These are phyloP conservation scores for Tetraselmis striata DNA, from an alignment of 139 green algal genomes.

Conservation along the genomic window DNA sequence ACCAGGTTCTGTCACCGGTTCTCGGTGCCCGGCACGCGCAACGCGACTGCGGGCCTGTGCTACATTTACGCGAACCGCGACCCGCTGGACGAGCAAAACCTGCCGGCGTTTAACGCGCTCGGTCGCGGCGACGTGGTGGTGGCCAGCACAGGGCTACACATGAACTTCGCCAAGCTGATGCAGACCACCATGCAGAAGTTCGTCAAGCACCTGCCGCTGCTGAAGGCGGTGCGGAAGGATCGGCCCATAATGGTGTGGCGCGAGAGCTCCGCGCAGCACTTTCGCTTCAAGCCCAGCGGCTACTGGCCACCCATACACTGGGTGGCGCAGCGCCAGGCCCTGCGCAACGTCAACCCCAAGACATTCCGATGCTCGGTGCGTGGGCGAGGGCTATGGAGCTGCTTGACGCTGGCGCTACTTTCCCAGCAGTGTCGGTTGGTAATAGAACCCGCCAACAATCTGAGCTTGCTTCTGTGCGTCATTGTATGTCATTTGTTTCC, in stretches of 20 bases:
- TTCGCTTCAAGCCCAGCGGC: neutral
- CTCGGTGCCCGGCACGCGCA: neutral
- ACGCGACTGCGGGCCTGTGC: neutral
- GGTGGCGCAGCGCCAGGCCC: neutral
- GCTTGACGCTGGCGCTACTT: too few species aligned
- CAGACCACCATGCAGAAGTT: neutral
- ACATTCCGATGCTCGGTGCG: neutral
- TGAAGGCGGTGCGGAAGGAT: neutral
- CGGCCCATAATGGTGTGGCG: neutral
- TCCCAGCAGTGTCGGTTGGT: too few species aligned
- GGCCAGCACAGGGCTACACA: neutral
- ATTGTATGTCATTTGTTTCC: too few species aligned
- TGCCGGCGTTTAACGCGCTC: neutral
- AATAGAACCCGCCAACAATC: too few species aligned
- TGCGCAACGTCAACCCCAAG: neutral
- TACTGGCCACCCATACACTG: neutral
- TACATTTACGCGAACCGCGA: neutral
- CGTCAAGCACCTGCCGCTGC: neutral
- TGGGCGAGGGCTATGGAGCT: too few species aligned
- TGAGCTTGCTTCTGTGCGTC: too few species aligned
- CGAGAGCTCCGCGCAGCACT: neutral
- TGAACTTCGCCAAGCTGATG: neutral
- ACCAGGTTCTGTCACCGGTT: neutral
- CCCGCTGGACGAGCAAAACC: neutral
- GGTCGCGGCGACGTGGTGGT: neutral